These are phyloP conservation scores for Raddia guianensis DNA, from an alignment of 176 grass and related monocot species.

Conservation along the genomic window DNA sequence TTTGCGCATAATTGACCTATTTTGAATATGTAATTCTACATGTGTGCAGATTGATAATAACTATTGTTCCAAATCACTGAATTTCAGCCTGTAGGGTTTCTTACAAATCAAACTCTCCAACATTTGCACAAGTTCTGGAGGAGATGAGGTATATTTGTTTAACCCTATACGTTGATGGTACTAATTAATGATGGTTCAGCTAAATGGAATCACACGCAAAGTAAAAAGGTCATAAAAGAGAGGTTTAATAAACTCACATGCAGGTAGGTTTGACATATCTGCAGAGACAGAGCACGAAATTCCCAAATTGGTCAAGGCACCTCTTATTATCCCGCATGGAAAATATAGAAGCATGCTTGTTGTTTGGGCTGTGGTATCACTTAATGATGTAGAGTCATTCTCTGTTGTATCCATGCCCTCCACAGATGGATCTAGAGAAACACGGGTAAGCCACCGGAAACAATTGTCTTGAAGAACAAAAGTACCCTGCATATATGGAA, in stretches of 20 bases:
- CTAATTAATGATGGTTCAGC: neutral
- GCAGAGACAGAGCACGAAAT: conserved; percentile 80
- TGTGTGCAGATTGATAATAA: neutral
- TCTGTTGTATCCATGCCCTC: conserved; percentile 59
- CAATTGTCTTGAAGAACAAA: conserved; percentile 95
- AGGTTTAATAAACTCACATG: conserved; percentile 69
- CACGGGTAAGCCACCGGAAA: conserved; percentile 82
- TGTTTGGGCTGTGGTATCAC: conserved; percentile 56
- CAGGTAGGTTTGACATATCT: conserved; percentile 85
- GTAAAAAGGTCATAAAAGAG: conserved; percentile 9
- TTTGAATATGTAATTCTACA: neutral
- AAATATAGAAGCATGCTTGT: conserved; percentile 93
- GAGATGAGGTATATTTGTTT: conserved; percentile 10
- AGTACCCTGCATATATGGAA: conserved; percentile 67
- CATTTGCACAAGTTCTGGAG: neutral
- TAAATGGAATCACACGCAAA: conserved; percentile 10
- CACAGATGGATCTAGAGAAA: conserved; percentile 65
- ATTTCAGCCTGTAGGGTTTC: neutral
- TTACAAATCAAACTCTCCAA: conserved; percentile 18
- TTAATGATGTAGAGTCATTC: conserved; percentile 56
- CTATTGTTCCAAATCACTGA: neutral
- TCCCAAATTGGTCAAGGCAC: conserved; percentile 88
- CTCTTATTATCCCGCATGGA: conserved; percentile 92
- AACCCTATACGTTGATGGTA: conserved; percentile 5
- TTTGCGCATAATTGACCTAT: conserved; percentile 10